Percentiles rank a stretch among this genome's conserved stretches.
These are phyloP conservation scores for Leptographium radiaticola DNA, from an alignment of 2,329 filamentous ascomycete genomes.

Conservation along the genomic window DNA sequence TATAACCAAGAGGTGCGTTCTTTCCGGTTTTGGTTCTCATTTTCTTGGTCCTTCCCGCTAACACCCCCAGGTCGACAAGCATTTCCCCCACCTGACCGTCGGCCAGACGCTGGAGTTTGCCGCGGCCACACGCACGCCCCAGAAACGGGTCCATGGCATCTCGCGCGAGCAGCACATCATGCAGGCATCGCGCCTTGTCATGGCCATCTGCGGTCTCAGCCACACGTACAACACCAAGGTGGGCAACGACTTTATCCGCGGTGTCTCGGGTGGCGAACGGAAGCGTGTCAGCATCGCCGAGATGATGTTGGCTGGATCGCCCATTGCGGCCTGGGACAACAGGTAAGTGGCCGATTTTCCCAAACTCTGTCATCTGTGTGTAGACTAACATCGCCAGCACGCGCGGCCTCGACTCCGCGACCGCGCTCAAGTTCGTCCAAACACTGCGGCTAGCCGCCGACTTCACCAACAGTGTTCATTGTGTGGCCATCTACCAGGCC, in stretches of 20 bases:
- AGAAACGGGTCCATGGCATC: background rate
- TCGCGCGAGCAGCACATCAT: background rate
- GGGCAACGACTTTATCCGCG: slow-evolving; percentile 51
- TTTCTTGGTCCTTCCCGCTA: background rate
- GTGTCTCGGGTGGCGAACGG: slow-evolving; percentile 49
- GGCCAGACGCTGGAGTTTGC: slow-evolving; percentile 50
- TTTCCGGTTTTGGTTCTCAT: background rate
- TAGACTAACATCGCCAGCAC: slow-evolving; percentile 21
- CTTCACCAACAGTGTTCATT: slow-evolving; percentile 43
- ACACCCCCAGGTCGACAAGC: slow-evolving; percentile 32
- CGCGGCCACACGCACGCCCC: background rate
- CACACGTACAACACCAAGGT: slow-evolving; percentile 56
- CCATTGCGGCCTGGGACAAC: slow-evolving; percentile 61
- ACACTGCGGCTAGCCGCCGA: slow-evolving; percentile 54
- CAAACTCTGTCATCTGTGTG: background rate
- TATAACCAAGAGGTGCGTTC: slow-evolving; percentile 54
- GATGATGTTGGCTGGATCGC: slow-evolving; percentile 45
- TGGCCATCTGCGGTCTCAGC: slow-evolving; percentile 57
- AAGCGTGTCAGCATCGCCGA: slow-evolving; percentile 68
- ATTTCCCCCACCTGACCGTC: slow-evolving; percentile 57
- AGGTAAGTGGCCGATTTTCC: slow-evolving; percentile 17
- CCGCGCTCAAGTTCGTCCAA: slow-evolving; percentile 52
- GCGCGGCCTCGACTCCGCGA: slow-evolving; percentile 50
- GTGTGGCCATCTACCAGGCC: slow-evolving; percentile 54
- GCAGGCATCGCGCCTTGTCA: slow-evolving; percentile 21